Conservation (phyloP, 2,329 filamentous ascomycete species). For the Karstenula rhodostoma region DNA sequence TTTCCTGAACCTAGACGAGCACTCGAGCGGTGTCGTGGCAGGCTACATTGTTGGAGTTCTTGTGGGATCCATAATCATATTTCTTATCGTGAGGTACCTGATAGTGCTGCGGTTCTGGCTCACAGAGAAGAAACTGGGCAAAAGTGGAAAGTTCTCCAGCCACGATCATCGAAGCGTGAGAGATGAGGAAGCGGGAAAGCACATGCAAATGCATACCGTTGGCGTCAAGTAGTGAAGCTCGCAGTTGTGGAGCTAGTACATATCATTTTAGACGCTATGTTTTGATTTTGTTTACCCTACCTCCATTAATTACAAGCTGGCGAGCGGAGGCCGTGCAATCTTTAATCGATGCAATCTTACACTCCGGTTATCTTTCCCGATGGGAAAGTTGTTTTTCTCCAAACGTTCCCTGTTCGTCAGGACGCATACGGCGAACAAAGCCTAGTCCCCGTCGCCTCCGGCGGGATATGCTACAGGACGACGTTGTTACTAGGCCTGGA, state of each 20-base stretch:
- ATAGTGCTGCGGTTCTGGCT: conserved; percentile 51
- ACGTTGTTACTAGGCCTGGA: background rate
- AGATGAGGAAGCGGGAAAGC: conserved; percentile 30
- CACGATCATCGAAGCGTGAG: conserved; percentile 14
- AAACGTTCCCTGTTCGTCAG: background rate
- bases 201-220: conserved; percentile 30
- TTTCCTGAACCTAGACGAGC: conserved; percentile 70
- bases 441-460: background rate
- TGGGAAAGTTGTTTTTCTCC: background rate
- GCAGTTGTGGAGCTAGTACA: background rate
- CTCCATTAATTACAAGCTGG: background rate
- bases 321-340: background rate
- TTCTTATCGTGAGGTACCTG: conserved; percentile 52
- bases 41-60: conserved; percentile 67
- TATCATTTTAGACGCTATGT: background rate
- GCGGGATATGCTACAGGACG: background rate
- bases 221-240: conserved; percentile 23
- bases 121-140: conserved; percentile 56
- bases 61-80: conserved; percentile 50
- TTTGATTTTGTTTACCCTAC: background rate
- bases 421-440: background rate
- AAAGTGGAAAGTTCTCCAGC: conserved; percentile 47
- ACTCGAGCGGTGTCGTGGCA: conserved; percentile 64
- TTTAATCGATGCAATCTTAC: background rate
- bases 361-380: background rate